phyloP scores from a whole-genome alignment of 2,329 filamentous ascomycete species.

The Scytalidium lignicola region DNA sequence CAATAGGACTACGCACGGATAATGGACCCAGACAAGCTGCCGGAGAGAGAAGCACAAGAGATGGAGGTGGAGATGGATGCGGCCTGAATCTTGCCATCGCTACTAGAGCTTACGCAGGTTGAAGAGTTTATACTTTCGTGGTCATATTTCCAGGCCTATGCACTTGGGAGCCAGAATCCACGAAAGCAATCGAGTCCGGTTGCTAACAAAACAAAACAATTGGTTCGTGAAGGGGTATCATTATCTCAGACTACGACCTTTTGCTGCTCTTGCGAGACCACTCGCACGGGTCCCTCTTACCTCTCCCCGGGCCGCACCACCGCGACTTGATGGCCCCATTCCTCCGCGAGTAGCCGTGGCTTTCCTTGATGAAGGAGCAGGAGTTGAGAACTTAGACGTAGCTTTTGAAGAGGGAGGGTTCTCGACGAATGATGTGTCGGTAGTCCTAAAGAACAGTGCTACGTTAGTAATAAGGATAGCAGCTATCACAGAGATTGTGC shows the following conservation, averaged over 20 bases:
- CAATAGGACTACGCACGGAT: conserved; percentile 65
- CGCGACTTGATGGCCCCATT: conserved; percentile 21
- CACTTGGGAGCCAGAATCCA: too few relatives aligned
- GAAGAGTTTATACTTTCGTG: too few relatives aligned
- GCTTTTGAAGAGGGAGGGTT: conserved; percentile 61
- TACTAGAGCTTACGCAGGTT: background rate
- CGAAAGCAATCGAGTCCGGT: too few relatives aligned
- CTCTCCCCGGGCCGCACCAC: conserved; percentile 24
- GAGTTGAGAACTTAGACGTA: conserved; percentile 34
- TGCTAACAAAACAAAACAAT: too few relatives aligned
- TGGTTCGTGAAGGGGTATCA: background rate
- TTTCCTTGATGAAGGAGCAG: conserved; percentile 24
- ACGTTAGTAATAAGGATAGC: background rate
- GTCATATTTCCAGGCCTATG: too few relatives aligned
- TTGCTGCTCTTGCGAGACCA: conserved; percentile 28
- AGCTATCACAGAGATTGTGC: background rate
- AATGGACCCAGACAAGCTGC: conserved; percentile 47
- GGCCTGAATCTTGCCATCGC: conserved; percentile 5
- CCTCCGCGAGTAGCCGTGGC: conserved; percentile 19
- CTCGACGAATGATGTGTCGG: conserved; percentile 85
- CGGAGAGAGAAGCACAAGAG: conserved; percentile 24
- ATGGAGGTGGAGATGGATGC: conserved; percentile 39
- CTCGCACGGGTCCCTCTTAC: conserved; percentile 26
- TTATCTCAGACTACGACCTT: conserved; percentile 18
- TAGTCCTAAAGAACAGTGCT: conserved; percentile 56